Evolutionary conservation across 192 early-diverging fungal species (phyloP).

Genomic region (Oehlia diaphana): DNA sequence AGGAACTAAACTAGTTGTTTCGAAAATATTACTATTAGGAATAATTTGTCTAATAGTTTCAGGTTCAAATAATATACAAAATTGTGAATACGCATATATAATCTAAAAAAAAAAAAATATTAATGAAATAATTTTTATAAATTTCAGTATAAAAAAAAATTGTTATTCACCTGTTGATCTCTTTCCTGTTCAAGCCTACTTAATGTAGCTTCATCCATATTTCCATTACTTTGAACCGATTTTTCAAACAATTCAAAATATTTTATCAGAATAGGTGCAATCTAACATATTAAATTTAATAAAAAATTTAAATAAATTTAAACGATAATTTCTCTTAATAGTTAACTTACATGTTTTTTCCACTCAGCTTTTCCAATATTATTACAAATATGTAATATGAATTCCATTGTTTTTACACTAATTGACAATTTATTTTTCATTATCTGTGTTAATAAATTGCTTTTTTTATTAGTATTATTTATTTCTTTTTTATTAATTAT

Average conservation of each 20-base stretch:
- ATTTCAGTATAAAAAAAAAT: not conserved
- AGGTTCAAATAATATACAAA: constrained; percentile 55
- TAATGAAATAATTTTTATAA: not conserved
- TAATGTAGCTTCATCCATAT: constrained; percentile 28
- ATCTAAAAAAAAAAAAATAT: constrained; percentile 37
- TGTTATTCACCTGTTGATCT: constrained; percentile 46
- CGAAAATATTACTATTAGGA: constrained; percentile 37
- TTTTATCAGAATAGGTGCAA: constrained; percentile 55
- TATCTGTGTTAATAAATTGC: constrained; percentile 15
- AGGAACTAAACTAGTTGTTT: not conserved
- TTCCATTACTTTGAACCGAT: constrained; percentile 27
- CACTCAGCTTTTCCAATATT: constrained; percentile 37
- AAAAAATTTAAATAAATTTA: not conserved
- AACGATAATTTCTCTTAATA: not conserved
- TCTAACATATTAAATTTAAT: constrained; percentile 33
- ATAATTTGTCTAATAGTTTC: constrained; percentile 54
- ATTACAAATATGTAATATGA: constrained; percentile 42
- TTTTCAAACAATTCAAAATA: constrained; percentile 60
- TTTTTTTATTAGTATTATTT: constrained; percentile 13
- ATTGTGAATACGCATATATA: constrained; percentile 58
- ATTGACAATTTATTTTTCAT: constrained; percentile 34
- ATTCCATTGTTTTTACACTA: constrained; percentile 34
- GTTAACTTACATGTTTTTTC: constrained; percentile 40
- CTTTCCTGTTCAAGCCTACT: constrained; percentile 47
- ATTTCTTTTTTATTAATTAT: constrained; percentile 26